Conservation (phyloP, 768 basidiomycete species). For the Dendrothele bispora region DNA sequence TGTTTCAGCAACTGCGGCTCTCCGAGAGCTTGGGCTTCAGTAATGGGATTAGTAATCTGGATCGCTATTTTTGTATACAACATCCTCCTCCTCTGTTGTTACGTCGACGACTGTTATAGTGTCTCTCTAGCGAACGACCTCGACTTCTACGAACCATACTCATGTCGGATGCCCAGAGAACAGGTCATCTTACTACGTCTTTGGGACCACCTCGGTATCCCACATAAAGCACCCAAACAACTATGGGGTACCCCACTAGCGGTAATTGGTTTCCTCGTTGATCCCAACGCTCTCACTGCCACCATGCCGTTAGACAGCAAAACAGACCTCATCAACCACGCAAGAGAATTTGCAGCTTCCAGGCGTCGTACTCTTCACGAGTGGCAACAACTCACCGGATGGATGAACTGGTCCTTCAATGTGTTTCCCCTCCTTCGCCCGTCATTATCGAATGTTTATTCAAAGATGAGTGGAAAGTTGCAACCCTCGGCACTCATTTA, state of each 20-base stretch:
- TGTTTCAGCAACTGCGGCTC: too few relatives aligned
- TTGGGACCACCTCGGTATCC: conserved; percentile 39
- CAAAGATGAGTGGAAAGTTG: conserved; percentile 21
- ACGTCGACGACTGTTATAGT: not conserved
- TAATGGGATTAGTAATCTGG: too few relatives aligned
- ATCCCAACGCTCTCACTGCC: conserved; percentile 30
- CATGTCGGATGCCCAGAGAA: not conserved
- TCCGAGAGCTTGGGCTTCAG: too few relatives aligned
- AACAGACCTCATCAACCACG: conserved; percentile 12
- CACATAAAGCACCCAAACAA: conserved; percentile 40
- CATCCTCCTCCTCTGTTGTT: too few relatives aligned
- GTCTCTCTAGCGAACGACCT: not conserved
- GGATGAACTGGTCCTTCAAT: conserved; percentile 26
- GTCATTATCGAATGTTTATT: conserved; percentile 18
- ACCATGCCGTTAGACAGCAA: conserved; percentile 13
- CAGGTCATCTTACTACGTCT: conserved; percentile 35
- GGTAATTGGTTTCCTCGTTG: conserved; percentile 40
- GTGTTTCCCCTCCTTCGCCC: conserved; percentile 23
- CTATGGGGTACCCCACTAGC: conserved; percentile 26
- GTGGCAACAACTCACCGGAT: conserved; percentile 20
- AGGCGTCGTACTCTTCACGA: conserved; percentile 3
- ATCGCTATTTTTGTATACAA: too few relatives aligned
- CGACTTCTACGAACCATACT: not conserved
- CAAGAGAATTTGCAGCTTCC: conserved; percentile 6
- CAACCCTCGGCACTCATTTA: conserved; percentile 6